Percentiles rank a stretch among this genome's conserved stretches.
Evolutionary conservation across 352 stramenopile species (phyloP).

Genomic region (Globisporangium recalcitrans): DNA sequence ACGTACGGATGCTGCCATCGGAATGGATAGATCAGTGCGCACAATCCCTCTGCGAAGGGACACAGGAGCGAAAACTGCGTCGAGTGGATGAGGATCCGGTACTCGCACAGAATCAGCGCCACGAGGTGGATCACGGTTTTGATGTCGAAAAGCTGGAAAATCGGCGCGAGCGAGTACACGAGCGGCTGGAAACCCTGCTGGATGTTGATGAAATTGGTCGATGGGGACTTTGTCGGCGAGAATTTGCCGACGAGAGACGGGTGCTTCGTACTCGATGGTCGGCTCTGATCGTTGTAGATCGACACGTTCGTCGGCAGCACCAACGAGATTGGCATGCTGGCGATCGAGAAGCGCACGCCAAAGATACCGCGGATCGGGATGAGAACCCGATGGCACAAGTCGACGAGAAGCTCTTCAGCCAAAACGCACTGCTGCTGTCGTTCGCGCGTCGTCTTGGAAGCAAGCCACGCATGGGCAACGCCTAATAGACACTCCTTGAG

Average conservation of each 20-base stretch:
- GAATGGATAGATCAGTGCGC: conserved; percentile 80
- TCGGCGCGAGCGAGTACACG: conserved; percentile 57
- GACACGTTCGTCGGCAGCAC: conserved; percentile 50
- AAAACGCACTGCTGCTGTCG: not conserved
- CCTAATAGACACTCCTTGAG: conserved; percentile 47
- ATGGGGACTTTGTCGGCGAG: conserved; percentile 39
- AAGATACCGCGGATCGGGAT: conserved; percentile 63
- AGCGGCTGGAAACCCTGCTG: conserved; percentile 57
- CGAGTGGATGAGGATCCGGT: conserved; percentile 75
- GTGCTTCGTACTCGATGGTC: conserved; percentile 2
- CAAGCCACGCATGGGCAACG: conserved; percentile 52
- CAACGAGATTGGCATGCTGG: conserved; percentile 30
- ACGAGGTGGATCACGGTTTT: conserved; percentile 69
- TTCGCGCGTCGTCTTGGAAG: conserved; percentile 2
- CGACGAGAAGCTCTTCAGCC: conserved; percentile 34
- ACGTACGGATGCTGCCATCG: conserved; percentile 85
- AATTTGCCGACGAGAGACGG: conserved; percentile 13
- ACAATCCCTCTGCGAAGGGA: conserved; percentile 67
- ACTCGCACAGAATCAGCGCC: conserved; percentile 69
- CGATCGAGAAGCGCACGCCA: conserved; percentile 50
- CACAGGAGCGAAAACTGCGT: conserved; percentile 69
- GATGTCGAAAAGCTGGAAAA: conserved; percentile 75
- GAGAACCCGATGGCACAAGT: conserved; percentile 52
- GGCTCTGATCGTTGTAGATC: conserved; percentile 31
- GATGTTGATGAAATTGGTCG: conserved; percentile 40